Evolutionary conservation across 768 basidiomycete genomes (phyloP), one percentile per base, ranked within the genome.

Genomic region (Rhizopogon rudus): DNA sequence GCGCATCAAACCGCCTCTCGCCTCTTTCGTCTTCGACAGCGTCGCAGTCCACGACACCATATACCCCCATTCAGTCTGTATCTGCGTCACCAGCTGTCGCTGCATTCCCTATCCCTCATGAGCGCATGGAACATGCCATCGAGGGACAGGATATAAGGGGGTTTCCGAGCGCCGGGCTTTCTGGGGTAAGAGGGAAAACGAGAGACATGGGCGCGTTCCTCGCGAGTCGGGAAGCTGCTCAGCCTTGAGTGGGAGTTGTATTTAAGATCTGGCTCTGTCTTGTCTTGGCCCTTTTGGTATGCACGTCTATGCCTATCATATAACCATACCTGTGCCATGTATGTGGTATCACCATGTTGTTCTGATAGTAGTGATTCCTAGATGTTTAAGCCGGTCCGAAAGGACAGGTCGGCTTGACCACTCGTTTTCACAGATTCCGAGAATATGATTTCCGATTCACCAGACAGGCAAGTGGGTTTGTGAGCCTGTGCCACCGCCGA

Each of bases 11-110:
- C 41, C 67, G 66, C 49, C 62, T 64, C 16, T 74, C 79, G 3
- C 64, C 60, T 14, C 58, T 68, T n/a, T 75, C 71, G 4, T 67
- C 77, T 5, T 71, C 75, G 3, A 71, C 68, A 6, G 72, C 74
- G 3, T 78, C 80, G 0, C 76, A 80, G 52, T 77, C 82, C 0
- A 70, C 74, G 6, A 75, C 76, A 2, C 67, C 77, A 3, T 69
- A 77, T 1, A 76, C 79, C 5, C 77, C 78, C 0, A 59, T 65
- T 6, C 74, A 74, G 29, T 66, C 75, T 8, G 57, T 70, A 14
- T 73, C 53, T 71, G 63, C 60, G 61, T 31, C 58, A 28, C 50
- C 61, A 43, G 56, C 64, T 17, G 61, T 60, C 37, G 56, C 60
- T 49, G 39, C 59, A 55, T 58, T 57, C 66, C 60, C 65, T 59